phyloP scores from a whole-genome alignment of 139 green algal genomes.

The Pleodorina starrii region DNA sequence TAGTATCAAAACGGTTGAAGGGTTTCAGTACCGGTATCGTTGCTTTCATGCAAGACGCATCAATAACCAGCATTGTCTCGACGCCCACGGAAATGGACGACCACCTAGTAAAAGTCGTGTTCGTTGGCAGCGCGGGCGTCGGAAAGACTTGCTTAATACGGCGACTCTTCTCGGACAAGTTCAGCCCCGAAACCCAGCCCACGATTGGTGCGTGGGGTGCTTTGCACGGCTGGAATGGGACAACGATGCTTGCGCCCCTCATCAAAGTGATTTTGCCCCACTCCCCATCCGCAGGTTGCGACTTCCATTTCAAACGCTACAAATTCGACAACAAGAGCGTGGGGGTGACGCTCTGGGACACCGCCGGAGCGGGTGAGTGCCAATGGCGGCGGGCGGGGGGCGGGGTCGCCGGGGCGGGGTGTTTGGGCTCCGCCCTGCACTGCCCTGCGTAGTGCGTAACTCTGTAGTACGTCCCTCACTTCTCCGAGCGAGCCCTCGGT shows the following conservation, averaged over 20 bases:
- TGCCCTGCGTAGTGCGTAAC: no score
- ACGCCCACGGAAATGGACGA: not conserved
- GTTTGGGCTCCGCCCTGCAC: no score
- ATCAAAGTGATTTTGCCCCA: not conserved
- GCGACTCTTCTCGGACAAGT: slow-evolving; percentile 40
- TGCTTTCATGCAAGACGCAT: no score
- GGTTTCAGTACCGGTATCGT: no score
- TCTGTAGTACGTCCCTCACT: no score
- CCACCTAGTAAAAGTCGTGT: slow-evolving; percentile 50
- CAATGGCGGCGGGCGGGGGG: not conserved
- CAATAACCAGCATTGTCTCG: not conserved
- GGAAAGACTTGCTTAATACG: slow-evolving; percentile 66
- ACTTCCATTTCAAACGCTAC: slow-evolving; percentile 66
- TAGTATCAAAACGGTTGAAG: no score
- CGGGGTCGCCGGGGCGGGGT: no score
- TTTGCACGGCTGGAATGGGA: no score
- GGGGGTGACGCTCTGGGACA: slow-evolving; percentile 66
- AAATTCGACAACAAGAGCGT: slow-evolving; percentile 54
- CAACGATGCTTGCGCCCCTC: no score
- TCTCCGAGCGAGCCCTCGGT: no score
- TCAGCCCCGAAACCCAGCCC: not conserved
- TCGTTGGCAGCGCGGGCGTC: slow-evolving; percentile 55
- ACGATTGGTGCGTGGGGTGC: slow-evolving; percentile 43
- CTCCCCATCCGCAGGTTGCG: slow-evolving; percentile 48
- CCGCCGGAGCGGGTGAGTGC: slow-evolving; percentile 55